A percentile compares a stretch with the other conserved stretches of the same genome.
phyloP scores from a whole-genome alignment of 2,329 filamentous ascomycete genomes.

The Dothidotthia symphoricarpi region DNA sequence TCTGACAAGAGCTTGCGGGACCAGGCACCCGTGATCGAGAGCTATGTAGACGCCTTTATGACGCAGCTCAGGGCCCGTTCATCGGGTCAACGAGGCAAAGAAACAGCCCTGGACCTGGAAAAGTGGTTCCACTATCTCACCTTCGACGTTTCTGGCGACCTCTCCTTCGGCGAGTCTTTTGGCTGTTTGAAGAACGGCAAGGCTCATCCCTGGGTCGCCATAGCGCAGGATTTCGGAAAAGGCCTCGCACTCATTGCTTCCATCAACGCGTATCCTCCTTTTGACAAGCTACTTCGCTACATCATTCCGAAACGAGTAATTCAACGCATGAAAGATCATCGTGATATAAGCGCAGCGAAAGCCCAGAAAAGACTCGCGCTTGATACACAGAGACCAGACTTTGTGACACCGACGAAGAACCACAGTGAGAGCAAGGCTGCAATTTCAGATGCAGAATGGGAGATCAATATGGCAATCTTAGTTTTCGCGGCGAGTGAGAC shows the following conservation, averaged over 20 bases:
- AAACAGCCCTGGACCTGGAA: constrained; percentile 17
- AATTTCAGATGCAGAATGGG: constrained; percentile 36
- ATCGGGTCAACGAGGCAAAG: constrained; percentile 2
- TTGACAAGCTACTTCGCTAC: constrained; percentile 23
- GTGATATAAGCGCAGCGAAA: constrained; percentile 23
- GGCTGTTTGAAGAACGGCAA: constrained; percentile 37
- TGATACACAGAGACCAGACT: constrained; percentile 24
- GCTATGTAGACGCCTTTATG: constrained; percentile 25
- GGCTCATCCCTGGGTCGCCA: constrained; percentile 43
- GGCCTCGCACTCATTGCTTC: constrained; percentile 31
- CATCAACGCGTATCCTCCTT: constrained; percentile 24
- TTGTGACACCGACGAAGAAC: constrained; percentile 27
- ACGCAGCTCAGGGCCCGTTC: constrained; percentile 9
- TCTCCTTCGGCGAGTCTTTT: constrained; percentile 54
- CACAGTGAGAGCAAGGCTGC: constrained; percentile 19
- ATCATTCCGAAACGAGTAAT: constrained; percentile 27
- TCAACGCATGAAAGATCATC: constrained; percentile 23
- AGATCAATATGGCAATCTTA: constrained; percentile 39
- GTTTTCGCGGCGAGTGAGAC: constrained; percentile 49
- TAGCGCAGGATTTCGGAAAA: constrained; percentile 27
- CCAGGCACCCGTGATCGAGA: constrained; percentile 26
- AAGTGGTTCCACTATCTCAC: constrained; percentile 20
- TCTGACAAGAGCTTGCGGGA: constrained; percentile 28
- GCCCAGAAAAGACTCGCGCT: constrained; percentile 22
- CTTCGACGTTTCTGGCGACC: constrained; percentile 42